Evolutionary conservation across 2,329 filamentous ascomycete genomes (phyloP).

Genomic region (Ophiobolus disseminans): DNA sequence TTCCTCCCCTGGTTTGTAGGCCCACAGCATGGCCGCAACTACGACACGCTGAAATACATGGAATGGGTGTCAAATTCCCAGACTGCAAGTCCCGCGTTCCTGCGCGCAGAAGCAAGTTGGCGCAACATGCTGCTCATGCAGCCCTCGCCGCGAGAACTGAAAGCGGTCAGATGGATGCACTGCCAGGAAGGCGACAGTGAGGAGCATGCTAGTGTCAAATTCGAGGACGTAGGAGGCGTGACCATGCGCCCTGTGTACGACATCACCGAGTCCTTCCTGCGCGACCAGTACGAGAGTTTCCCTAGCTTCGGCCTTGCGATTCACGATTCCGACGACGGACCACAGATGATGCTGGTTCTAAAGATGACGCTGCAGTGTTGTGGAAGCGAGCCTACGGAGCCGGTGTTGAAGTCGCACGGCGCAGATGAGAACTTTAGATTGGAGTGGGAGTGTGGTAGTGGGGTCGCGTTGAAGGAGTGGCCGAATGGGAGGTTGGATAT

Average conservation of each 20-base stretch:
- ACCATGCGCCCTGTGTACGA: constrained; percentile 23
- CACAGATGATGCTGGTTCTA: no score
- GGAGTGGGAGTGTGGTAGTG: not conserved
- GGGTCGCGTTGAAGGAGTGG: no score
- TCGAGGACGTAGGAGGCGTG: constrained; percentile 14
- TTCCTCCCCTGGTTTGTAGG: constrained; percentile 19
- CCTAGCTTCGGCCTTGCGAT: not conserved
- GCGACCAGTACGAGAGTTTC: not conserved
- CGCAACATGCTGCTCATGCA: constrained; percentile 20
- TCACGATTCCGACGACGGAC: not conserved
- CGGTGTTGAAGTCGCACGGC: not conserved
- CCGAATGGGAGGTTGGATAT: not conserved
- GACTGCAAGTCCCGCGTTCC: constrained; percentile 2
- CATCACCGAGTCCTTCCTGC: constrained; percentile 10
- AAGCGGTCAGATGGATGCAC: not conserved
- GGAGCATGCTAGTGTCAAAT: not conserved
- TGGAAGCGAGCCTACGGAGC: not conserved
- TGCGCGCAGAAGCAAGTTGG: constrained; percentile 20
- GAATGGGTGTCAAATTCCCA: not conserved
- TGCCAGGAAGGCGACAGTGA: not conserved
- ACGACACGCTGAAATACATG: not conserved
- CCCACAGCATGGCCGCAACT: not conserved
- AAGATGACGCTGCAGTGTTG: not conserved
- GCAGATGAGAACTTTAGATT: not conserved
- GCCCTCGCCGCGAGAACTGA: constrained; percentile 12